Percentiles rank a stretch among this genome's conserved stretches.
These are phyloP conservation scores for Leccinum subtestaceum DNA, from an alignment of 768 basidiomycete species.

Conservation along the genomic window DNA sequence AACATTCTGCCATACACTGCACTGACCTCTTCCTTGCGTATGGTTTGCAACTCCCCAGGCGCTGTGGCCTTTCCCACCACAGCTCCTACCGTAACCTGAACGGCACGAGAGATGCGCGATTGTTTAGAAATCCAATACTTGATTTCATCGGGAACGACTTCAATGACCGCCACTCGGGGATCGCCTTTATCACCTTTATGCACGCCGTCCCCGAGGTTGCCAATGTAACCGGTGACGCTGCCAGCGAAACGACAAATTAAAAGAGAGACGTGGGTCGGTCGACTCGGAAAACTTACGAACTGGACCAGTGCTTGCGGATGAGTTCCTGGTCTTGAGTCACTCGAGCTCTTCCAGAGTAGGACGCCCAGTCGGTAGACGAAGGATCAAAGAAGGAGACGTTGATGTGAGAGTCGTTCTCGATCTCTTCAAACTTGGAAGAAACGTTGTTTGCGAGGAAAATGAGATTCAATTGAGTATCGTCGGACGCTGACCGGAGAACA, in stretches of 20 bases:
- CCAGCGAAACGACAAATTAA: background rate
- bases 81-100: conserved; percentile 58
- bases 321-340: conserved; percentile 58
- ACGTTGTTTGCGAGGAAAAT: conserved; percentile 73
- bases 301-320: conserved; percentile 66
- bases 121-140: conserved; percentile 76
- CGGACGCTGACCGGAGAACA: conserved; percentile 35
- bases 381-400: conserved; percentile 79
- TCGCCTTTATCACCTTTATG: conserved; percentile 81
- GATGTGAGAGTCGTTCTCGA: conserved; percentile 70
- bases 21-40: conserved; percentile 70
- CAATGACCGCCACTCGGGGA: conserved; percentile 75
- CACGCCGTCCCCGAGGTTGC: conserved; percentile 79
- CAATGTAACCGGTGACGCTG: conserved; percentile 77
- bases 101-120: conserved; percentile 51
- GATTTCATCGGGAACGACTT: conserved; percentile 77
- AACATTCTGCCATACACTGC: background rate
- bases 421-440: conserved; percentile 73
- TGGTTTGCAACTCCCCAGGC: conserved; percentile 76
- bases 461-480: conserved; percentile 51
- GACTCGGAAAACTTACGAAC: conserved; percentile 35
- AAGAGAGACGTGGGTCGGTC: background rate
- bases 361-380: conserved; percentile 74
- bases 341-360: conserved; percentile 70
- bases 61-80: conserved; percentile 60